phyloP scores from a whole-genome alignment of 805 yeast species.

The Nakazawaea ambrosiae region DNA sequence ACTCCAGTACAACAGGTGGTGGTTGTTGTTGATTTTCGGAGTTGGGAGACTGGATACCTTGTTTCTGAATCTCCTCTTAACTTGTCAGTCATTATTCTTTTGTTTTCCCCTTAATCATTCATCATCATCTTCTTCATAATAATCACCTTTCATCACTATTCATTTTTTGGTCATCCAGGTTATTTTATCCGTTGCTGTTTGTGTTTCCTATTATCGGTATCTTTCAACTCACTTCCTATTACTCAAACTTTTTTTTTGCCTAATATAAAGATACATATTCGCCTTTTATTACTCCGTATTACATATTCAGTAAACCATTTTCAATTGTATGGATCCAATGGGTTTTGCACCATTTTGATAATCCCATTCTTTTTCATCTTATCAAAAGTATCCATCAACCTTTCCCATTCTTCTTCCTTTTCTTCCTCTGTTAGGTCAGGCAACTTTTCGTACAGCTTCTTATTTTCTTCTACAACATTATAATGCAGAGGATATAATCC shows the following conservation, averaged over 20 bases:
- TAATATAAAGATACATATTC: too few relatives aligned
- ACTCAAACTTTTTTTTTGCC: too few relatives aligned
- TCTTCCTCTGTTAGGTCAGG: conserved; percentile 10
- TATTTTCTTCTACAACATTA: conserved; percentile 6
- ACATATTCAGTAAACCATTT: neutral
- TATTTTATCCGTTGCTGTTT: too few relatives aligned
- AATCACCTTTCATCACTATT: too few relatives aligned
- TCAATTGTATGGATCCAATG: conserved; percentile 10
- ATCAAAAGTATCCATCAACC: conserved; percentile 10
- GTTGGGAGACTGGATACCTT: too few relatives aligned
- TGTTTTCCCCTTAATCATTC: too few relatives aligned
- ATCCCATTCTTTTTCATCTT: conserved; percentile 10
- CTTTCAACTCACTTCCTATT: neutral
- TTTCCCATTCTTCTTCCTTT: conserved; percentile 11
- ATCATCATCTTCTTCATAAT: too few relatives aligned
- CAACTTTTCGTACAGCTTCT: conserved; percentile 1
- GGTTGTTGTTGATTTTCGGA: conserved; percentile 8
- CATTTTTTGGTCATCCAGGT: too few relatives aligned
- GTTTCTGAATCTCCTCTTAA: too few relatives aligned
- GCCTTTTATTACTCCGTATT: neutral
- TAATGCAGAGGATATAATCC: conserved; percentile 8
- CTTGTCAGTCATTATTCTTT: too few relatives aligned
- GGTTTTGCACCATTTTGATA: conserved; percentile 9
- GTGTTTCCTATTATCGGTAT: too few relatives aligned
- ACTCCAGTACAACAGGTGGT: conserved; percentile 2